Evolutionary conservation across 106 monocot species (phyloP), one percentile per base, ranked within the genome.

Genomic region (Acorus calamus): DNA sequence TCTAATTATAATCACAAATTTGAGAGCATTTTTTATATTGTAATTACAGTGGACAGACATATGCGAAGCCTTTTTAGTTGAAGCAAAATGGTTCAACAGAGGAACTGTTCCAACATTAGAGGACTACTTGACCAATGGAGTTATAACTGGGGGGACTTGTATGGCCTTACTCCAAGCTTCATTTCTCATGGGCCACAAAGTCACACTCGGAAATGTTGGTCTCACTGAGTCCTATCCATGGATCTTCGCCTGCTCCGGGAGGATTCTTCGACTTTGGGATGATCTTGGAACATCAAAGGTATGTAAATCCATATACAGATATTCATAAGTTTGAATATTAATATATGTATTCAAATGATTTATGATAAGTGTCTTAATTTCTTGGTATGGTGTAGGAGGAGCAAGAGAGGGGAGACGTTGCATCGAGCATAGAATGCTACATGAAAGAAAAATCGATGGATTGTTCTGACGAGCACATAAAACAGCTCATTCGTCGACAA

Each of bases 191-290:
- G 65, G 76, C 8, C 50, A 49, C 14, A 46, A 28, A 64, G n/a
- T 55, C 5, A 54, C 56, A 1, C n/a, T 55, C 8, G 53, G 70
- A 47, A 70, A 8, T n/a, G 3, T 52, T 8, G 42, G 46, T 0
- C 3, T 65, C 0, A 47, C 60, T 11, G 42, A 53, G 28, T 28
- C 53, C 8, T 48, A 9, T 48, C 66, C 66, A 2, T 4, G 47
- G 8, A 14, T 76, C 42, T 76, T 70, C 59, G 48, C 69, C 3
- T 57, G 41, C 50, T 9, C 59, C 4, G 70, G 70, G 9, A 76
- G 44, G 60, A 70, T 76, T 48, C 65, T 70, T 14, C 13, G 76
- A 6, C 76, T 70, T 0, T 76, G 70, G 70, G 69, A 76, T 48
- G 76, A 70, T 61, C 54, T 67, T 6, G 74, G 74, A 7, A 74